Evolutionary conservation across 208 protist genomes (phyloP), one percentile per base, ranked within the genome.

Genomic region (Leishmania guyanensis): DNA sequence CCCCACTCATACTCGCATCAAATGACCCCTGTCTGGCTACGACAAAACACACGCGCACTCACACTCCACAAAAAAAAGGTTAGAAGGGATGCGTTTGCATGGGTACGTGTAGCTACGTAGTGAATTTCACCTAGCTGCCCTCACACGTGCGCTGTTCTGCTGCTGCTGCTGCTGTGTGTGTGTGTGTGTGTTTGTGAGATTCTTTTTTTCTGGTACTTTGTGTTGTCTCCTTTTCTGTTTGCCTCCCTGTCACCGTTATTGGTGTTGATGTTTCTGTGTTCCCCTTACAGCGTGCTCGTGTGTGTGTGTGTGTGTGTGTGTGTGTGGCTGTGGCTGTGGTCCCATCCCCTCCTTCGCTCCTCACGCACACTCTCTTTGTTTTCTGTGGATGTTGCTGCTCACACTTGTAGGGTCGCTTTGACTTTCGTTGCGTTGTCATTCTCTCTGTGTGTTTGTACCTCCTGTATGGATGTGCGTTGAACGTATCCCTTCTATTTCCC

Each of bases 221-320:
- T 60, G 75, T 77, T 73, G 12, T 78, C 20, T 16, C 43, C 72
- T 58, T 80, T 73, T 60, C 77, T 74, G 33, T 48, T 79, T n/a
- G 14, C 48, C 43, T 68, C 70, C 33, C 53, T 43, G 50, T 76
- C 39, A 48, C 6, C 36, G 75, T 3, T 29, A 48, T 51, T 17
- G 68, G 22, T 29, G 70, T 75, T 53, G 70, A 56, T 75, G 70
- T 39, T 20, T 75, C 17, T 56, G n/a, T 29, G 66, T 71, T 6
- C 39, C 33, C 46, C 36, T 48, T 33, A 20, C 29, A 36, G 29
- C 43, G 75, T 69, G n/a, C 60, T 60, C 60, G 46, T 69, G 29
- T 43, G 68, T 73, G 43, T 73, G 68, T 72, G 69, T 73, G 58
- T 33, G 10, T n/a, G 22, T 64, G 22, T n/a, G 9, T 72, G 33